Evolutionary conservation across 805 yeast species (phyloP).

Genomic region (Hanseniaspora clermontiae): DNA sequence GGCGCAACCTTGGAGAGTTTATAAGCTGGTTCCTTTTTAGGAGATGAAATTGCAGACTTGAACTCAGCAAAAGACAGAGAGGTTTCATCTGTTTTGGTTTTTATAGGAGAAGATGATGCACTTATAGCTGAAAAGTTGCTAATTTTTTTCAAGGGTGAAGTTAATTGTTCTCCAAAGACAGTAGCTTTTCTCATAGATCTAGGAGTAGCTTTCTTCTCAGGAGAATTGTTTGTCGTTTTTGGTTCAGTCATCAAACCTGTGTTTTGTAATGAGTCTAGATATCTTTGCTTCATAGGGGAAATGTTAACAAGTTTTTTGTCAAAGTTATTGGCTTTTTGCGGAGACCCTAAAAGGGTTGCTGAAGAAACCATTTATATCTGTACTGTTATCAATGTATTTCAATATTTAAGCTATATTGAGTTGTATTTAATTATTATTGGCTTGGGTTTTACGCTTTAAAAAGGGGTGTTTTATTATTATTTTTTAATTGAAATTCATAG

Average conservation of each 20-base stretch:
- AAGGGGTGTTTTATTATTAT: not conserved
- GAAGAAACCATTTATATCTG: not conserved
- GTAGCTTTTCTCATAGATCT: not conserved
- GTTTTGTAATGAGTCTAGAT: conserved; percentile 20
- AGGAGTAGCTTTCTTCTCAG: conserved; percentile 18
- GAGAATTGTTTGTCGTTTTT: conserved; percentile 20
- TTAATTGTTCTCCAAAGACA: not conserved
- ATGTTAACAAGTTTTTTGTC: conserved; percentile 2
- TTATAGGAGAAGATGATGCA: not conserved
- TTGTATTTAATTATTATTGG: not conserved
- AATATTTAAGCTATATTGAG: not conserved
- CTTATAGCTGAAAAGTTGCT: conserved; percentile 2
- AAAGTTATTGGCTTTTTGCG: conserved; percentile 13
- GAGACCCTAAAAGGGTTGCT: conserved; percentile 13
- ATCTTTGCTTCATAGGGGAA: conserved; percentile 21
- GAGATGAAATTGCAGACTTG: conserved; percentile 1
- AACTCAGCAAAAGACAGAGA: not conserved
- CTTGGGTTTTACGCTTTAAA: not conserved
- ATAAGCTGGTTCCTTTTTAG: not conserved
- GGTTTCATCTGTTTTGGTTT: not conserved
- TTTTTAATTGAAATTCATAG: too few relatives aligned
- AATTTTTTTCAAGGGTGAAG: conserved; percentile 1
- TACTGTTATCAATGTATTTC: not conserved
- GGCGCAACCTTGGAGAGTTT: not conserved
- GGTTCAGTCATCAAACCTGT: conserved; percentile 15